Conservation (phyloP, 306 rosid species). For the Lathyrus oleraceus region DNA sequence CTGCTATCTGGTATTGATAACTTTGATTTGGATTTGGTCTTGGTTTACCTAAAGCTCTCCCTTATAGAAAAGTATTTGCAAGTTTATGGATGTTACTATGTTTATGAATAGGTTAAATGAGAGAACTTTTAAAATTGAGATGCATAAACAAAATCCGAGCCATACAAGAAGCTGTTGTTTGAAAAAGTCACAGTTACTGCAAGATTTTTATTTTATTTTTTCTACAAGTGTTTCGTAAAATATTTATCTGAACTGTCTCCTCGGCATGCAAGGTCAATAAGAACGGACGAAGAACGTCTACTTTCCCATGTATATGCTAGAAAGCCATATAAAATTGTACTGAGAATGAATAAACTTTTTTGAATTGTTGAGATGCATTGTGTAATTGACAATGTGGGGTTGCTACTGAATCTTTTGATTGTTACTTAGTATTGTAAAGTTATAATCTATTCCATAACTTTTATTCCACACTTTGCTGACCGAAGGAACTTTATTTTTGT, state of each 20-base stretch:
- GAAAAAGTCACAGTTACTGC: too few species aligned
- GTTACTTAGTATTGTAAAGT: background rate
- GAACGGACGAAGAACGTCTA: background rate
- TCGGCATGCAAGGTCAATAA: background rate
- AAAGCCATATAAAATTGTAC: background rate
- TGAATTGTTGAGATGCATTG: background rate
- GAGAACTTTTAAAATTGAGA: background rate
- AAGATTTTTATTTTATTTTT: too few species aligned
- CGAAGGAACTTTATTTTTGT: background rate
- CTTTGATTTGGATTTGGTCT: background rate
- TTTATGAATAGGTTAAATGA: background rate
- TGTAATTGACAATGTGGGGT: slow-evolving; percentile 2
- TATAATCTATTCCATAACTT: slow-evolving; percentile 20
- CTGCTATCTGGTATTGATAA: background rate
- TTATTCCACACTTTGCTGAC: background rate
- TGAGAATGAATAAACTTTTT: slow-evolving; percentile 4
- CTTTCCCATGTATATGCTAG: background rate
- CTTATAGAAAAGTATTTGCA: background rate
- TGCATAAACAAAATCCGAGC: too few species aligned
- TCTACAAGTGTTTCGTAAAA: background rate
- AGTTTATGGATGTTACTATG: background rate
- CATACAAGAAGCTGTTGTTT: too few species aligned
- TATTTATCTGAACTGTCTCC: background rate
- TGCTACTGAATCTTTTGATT: background rate
- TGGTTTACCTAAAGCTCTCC: background rate